Percentiles rank a stretch among this genome's conserved stretches.
These are phyloP conservation scores for Prototheca wickerhamii DNA, from an alignment of 163 green algal genomes.

Conservation along the genomic window DNA sequence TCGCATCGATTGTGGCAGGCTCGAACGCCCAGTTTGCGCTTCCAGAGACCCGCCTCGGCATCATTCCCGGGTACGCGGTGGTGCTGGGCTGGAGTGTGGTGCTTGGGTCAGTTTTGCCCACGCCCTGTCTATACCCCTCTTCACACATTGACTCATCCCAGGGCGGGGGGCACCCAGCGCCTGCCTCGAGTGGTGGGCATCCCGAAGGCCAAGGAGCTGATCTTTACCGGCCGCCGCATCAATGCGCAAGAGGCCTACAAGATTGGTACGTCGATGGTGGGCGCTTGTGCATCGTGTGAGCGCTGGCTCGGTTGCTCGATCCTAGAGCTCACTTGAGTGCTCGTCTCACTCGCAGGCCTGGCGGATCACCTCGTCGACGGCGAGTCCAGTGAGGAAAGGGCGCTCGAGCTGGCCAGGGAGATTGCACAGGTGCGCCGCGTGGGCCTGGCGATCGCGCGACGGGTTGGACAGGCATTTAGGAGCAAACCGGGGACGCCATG, in stretches of 20 bases:
- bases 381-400: slow-evolving; percentile 17
- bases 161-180: slow-evolving; percentile 60
- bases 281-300: neutral
- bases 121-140: neutral
- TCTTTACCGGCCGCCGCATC: slow-evolving; percentile 62
- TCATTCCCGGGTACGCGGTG: slow-evolving; percentile 59
- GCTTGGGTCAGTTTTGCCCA: neutral
- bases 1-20: too few relatives aligned
- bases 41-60: slow-evolving; percentile 69
- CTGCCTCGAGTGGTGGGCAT: slow-evolving; percentile 69
- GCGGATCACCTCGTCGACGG: slow-evolving; percentile 37
- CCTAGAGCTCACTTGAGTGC: neutral
- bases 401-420: slow-evolving; percentile 20
- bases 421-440: slow-evolving; percentile 14
- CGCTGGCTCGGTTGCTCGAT: too few relatives aligned
- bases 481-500: neutral
- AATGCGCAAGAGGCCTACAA: slow-evolving; percentile 7
- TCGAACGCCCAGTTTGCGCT: slow-evolving; percentile 51
- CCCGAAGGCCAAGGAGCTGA: slow-evolving; percentile 75
- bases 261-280: neutral
- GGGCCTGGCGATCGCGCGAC: neutral
- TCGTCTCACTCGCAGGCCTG: neutral
- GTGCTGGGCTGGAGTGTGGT: neutral
- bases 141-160: slow-evolving; percentile 4
- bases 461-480: neutral